Evolutionary conservation across 192 early-diverging fungal genomes (phyloP).

Genomic region (Backusella sp.): DNA sequence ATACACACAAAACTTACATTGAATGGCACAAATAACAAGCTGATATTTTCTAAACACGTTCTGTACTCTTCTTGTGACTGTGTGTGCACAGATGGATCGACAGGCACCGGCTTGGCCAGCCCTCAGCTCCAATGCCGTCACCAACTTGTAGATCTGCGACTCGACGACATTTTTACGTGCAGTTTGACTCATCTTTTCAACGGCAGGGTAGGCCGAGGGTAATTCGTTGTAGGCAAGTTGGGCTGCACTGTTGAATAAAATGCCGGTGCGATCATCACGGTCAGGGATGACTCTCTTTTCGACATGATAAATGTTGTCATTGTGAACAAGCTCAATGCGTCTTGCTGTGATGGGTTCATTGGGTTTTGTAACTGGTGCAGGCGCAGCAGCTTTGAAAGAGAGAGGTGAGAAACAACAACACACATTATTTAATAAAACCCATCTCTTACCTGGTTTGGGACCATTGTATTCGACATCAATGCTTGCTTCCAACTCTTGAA

Average conservation of each 20-base stretch:
- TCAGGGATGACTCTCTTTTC: background rate
- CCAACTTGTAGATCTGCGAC: background rate
- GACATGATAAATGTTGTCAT: background rate
- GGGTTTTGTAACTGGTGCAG: background rate
- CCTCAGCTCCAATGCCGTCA: background rate
- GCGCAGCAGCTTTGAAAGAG: background rate
- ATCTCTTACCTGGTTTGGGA: background rate
- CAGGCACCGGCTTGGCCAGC: background rate
- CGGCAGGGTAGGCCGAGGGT: background rate
- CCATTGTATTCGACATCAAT: slow-evolving; percentile 23
- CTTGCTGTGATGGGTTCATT: background rate
- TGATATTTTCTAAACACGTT: slow-evolving; percentile 18
- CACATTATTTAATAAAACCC: too few species aligned
- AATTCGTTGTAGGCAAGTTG: background rate
- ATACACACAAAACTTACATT: slow-evolving; percentile 14
- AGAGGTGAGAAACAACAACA: too few species aligned
- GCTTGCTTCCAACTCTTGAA: slow-evolving; percentile 10
- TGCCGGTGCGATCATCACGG: slow-evolving; percentile 10
- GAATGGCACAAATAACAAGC: slow-evolving; percentile 25
- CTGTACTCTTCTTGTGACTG: slow-evolving; percentile 5
- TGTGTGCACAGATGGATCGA: background rate
- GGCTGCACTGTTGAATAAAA: background rate
- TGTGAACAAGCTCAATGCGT: background rate
- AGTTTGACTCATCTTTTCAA: background rate
- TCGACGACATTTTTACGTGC: background rate